Evolutionary conservation across 495 filamentous ascomycete genomes (phyloP).

Genomic region (Aspergillus affinis): DNA sequence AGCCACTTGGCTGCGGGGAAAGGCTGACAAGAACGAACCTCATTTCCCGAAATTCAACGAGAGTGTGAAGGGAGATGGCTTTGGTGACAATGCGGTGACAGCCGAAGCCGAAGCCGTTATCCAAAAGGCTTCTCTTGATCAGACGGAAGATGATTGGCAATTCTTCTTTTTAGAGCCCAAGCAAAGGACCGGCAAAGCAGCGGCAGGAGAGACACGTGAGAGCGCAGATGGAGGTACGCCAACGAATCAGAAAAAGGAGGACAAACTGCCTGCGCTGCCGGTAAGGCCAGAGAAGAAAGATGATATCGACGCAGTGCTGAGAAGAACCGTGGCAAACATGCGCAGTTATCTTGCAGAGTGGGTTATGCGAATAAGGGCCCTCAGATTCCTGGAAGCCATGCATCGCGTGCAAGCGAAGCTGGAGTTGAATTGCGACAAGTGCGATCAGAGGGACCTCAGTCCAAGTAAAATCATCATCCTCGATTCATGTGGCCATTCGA

Average conservation of each 20-base stretch:
- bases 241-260: neutral
- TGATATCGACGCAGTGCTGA: conserved; percentile 21
- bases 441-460: conserved; percentile 15
- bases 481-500: conserved; percentile 51
- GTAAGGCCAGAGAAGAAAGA: conserved; percentile 11
- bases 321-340: conserved; percentile 24
- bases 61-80: conserved; percentile 24
- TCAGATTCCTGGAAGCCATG: conserved; percentile 32
- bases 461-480: conserved; percentile 33
- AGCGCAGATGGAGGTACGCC: too few relatives aligned
- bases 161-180: conserved; percentile 19
- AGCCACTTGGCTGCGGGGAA: conserved; percentile 35
- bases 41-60: conserved; percentile 26
- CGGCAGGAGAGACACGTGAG: neutral
- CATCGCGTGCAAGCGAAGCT: conserved; percentile 23
- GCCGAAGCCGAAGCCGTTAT: conserved; percentile 17
- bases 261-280: conserved; percentile 4
- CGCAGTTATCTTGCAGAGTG: conserved; percentile 30
- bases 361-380: conserved; percentile 28
- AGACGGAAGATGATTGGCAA: conserved; percentile 26
- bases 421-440: conserved; percentile 29
- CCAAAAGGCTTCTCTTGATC: conserved; percentile 10
- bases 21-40: conserved; percentile 15
- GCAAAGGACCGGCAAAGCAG: neutral
- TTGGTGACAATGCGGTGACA: conserved; percentile 27